phyloP scores from a whole-genome alignment of 2,329 filamentous ascomycete genomes.

The Ceratocystis variospora region DNA sequence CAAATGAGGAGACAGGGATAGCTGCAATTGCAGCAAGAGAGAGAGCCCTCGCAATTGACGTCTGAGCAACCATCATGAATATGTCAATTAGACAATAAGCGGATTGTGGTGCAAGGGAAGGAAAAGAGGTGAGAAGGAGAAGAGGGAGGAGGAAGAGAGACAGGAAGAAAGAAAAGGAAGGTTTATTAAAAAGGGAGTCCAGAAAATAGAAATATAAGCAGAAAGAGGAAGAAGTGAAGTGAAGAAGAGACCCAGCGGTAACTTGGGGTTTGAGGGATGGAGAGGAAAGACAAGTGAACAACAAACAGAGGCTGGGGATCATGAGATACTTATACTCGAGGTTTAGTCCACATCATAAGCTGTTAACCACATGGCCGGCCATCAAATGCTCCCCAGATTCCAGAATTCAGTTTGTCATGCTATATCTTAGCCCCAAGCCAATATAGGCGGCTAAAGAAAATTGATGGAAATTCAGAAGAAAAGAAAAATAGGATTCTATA shows the following conservation, averaged over 20 bases:
- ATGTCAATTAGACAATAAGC: background rate
- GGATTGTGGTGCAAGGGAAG: background rate
- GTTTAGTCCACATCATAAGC: background rate
- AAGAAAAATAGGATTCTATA: background rate
- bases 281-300: background rate
- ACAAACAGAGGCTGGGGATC: background rate
- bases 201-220: background rate
- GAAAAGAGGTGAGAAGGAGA: conserved; percentile 1
- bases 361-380: background rate
- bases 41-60: conserved; percentile 6
- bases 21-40: conserved; percentile 12
- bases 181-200: background rate
- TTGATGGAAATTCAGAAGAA: no score
- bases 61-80: conserved; percentile 12
- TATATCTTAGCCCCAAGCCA: background rate
- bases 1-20: conserved; percentile 1
- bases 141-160: background rate
- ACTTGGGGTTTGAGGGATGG: background rate
- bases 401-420: background rate
- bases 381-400: background rate
- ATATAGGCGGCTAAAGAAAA: background rate
- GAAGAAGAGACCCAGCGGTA: background rate
- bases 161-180: background rate
- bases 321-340: background rate
- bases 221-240: background rate